phyloP scores from a whole-genome alignment of 75 land plant genomes.

The Selaginella moellendorffii region DNA sequence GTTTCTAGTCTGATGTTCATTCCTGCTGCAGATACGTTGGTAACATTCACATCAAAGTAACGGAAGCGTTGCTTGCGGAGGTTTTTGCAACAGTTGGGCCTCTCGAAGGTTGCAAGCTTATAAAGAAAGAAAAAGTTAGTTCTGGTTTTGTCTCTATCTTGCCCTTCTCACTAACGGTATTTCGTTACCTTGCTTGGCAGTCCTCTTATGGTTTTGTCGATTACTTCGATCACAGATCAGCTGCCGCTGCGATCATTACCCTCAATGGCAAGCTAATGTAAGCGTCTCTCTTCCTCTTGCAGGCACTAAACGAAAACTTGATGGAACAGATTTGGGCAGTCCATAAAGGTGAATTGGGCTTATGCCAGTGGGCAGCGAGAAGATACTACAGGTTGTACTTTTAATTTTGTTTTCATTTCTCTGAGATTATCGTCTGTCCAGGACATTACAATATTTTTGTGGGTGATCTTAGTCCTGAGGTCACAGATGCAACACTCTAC shows the following conservation, averaged over 20 bases:
- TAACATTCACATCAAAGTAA: slow-evolving; percentile 73
- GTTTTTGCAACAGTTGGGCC: slow-evolving; percentile 77
- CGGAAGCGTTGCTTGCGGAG: slow-evolving; percentile 85
- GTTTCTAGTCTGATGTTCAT: slow-evolving; percentile 9
- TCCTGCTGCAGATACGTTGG: slow-evolving; percentile 96
- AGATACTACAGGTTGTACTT: slow-evolving; percentile 72
- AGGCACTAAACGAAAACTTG: neutral
- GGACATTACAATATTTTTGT: slow-evolving; percentile 93
- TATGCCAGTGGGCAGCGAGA: slow-evolving; percentile 98
- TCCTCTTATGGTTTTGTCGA: slow-evolving; percentile 99
- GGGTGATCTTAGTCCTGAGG: slow-evolving; percentile 94
- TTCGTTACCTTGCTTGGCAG: too few relatives aligned
- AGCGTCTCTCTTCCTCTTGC: slow-evolving; percentile 20
- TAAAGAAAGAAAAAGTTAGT: slow-evolving; percentile 87
- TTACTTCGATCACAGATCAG: slow-evolving; percentile 83
- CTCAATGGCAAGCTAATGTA: slow-evolving; percentile 91
- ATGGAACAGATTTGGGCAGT: slow-evolving; percentile 73
- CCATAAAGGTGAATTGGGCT: slow-evolving; percentile 99
- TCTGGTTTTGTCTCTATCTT: too few relatives aligned
- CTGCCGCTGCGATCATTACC: slow-evolving; percentile 65
- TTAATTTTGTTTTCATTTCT: neutral
- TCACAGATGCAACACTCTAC: slow-evolving; percentile 82
- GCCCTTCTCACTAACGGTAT: too few relatives aligned
- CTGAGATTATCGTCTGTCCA: slow-evolving; percentile 13
- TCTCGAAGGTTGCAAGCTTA: slow-evolving; percentile 93